A percentile compares a stretch with the other conserved stretches of the same genome.
phyloP scores from a whole-genome alignment of 495 filamentous ascomycete genomes.

The Immersiella caudata region DNA sequence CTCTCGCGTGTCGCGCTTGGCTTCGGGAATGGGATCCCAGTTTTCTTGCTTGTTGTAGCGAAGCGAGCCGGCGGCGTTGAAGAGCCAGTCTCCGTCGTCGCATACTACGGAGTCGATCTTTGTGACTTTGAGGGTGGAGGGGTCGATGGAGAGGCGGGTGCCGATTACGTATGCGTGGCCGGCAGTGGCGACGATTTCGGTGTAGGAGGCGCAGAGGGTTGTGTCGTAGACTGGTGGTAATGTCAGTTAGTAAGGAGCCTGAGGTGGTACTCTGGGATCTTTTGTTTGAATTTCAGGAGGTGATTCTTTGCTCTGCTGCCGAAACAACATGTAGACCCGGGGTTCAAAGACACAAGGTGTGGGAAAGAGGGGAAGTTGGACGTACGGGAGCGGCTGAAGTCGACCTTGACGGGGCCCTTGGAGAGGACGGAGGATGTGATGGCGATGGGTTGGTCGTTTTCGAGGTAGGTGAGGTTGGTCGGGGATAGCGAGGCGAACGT shows the following conservation, averaged over 20 bases:
- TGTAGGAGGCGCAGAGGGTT: constrained; percentile 36
- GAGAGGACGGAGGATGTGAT: constrained; percentile 33
- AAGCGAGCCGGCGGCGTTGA: constrained; percentile 39
- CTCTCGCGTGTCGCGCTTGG: constrained; percentile 40
- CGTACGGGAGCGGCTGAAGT: constrained; percentile 33
- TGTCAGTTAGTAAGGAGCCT: too few species aligned
- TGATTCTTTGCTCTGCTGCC: too few species aligned
- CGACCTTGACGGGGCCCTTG: constrained; percentile 28
- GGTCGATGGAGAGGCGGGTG: constrained; percentile 24
- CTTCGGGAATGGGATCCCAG: constrained; percentile 43
- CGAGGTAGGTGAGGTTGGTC: constrained; percentile 12
- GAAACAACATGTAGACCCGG: too few species aligned
- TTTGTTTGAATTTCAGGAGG: too few species aligned
- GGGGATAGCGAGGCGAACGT: constrained; percentile 15
- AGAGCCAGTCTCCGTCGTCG: constrained; percentile 42
- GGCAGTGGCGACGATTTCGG: constrained; percentile 37
- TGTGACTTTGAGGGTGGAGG: constrained; percentile 31
- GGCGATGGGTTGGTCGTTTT: constrained; percentile 32
- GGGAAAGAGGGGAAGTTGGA: too few species aligned
- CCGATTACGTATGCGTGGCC: constrained; percentile 33
- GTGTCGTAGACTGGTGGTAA: constrained; percentile 28
- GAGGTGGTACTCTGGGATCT: too few species aligned
- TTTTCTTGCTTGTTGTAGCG: constrained; percentile 38
- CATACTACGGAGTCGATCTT: constrained; percentile 39
- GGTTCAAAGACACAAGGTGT: too few species aligned